These are phyloP conservation scores for Colletotrichum tabaci DNA, from an alignment of 2,329 filamentous ascomycete species.

Conservation along the genomic window DNA sequence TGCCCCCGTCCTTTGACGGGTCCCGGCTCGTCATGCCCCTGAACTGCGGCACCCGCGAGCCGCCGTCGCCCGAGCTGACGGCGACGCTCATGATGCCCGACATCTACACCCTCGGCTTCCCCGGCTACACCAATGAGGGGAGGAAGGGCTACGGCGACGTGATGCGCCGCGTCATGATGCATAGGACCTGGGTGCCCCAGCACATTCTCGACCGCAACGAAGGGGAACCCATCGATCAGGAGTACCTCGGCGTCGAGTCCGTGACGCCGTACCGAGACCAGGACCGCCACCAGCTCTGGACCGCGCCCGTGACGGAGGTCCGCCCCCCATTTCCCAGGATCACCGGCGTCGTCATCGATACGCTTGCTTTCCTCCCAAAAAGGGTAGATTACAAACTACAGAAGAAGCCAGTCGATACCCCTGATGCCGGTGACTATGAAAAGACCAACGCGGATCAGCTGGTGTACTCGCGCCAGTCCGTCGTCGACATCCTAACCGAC, in stretches of 20 bases:
- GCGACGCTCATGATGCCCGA: constrained; percentile 13
- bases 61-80: not conserved
- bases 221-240: not conserved
- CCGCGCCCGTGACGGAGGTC: not conserved
- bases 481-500: too few relatives aligned
- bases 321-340: not conserved
- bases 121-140: not conserved
- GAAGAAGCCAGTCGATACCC: too few relatives aligned
- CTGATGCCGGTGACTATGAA: not conserved
- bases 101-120: constrained; percentile 4
- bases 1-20: constrained; percentile 15
- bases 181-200: not conserved
- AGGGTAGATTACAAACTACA: too few relatives aligned
- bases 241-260: not conserved
- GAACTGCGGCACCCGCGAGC: not conserved
- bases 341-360: not conserved
- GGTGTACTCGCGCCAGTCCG: not conserved
- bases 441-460: too few relatives aligned
- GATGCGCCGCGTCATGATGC: not conserved
- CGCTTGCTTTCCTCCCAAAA: fast-evolving
- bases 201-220: not conserved
- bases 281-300: not conserved
- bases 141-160: fast-evolving
- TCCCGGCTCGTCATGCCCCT: constrained; percentile 1
- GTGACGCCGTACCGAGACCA: not conserved